Conservation (phyloP, 305 asterid species). For the Solanum hybrid region DNA sequence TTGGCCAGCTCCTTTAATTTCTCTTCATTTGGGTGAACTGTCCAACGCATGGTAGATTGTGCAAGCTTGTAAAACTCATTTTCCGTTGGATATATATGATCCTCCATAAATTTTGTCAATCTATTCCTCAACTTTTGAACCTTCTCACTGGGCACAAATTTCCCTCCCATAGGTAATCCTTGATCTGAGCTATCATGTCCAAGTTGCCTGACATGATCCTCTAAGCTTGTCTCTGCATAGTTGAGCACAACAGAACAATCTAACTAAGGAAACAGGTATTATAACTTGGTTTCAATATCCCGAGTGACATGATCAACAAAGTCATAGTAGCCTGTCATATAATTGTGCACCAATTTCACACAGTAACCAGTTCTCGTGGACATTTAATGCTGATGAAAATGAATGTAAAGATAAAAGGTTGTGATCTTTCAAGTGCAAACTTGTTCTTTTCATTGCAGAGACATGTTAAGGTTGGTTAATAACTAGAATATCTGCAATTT, state of each 20-base stretch:
- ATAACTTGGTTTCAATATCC: background rate
- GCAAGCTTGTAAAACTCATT: constrained; percentile 69
- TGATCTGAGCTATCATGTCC: constrained; percentile 23
- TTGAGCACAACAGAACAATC: background rate
- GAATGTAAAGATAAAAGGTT: background rate
- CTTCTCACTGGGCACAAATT: constrained; percentile 58
- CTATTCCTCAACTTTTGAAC: constrained; percentile 55
- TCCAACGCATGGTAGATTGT: constrained; percentile 49
- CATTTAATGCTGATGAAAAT: background rate
- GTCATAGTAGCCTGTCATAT: background rate
- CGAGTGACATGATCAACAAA: background rate
- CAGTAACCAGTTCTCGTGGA: background rate
- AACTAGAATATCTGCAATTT: background rate
- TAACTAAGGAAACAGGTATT: background rate
- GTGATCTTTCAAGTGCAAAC: background rate
- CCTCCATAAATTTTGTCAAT: constrained; percentile 71
- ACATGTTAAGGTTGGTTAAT: background rate
- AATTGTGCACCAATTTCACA: background rate
- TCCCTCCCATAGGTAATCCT: constrained; percentile 37
- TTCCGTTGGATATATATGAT: constrained; percentile 79
- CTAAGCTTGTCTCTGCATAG: constrained; percentile 28
- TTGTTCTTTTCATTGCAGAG: background rate
- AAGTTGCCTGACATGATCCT: constrained; percentile 21
- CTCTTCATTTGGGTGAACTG: constrained; percentile 86
- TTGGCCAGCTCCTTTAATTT: constrained; percentile 77